phyloP scores from a whole-genome alignment of 345 rosid species.

The Reutealis trisperma region DNA sequence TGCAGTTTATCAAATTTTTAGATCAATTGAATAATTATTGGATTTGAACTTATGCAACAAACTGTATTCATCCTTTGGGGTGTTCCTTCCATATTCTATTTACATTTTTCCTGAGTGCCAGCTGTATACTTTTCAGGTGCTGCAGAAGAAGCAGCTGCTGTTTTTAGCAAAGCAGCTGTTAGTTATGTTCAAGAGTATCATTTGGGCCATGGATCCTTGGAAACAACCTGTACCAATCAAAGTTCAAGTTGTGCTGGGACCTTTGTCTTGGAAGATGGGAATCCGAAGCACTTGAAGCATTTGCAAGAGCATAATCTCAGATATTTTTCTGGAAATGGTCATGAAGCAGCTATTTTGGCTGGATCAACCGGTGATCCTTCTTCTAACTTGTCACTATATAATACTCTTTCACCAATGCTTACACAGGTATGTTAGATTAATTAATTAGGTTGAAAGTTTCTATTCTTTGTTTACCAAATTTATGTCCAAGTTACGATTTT shows the following conservation, averaged over 20 bases:
- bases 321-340: conserved; percentile 55
- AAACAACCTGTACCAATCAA: conserved; percentile 54
- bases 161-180: conserved; percentile 88
- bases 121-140: conserved; percentile 48
- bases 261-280: conserved; percentile 50
- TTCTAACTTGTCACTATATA: conserved; percentile 62
- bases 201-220: conserved; percentile 41
- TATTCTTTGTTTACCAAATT: background rate
- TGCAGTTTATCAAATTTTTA: background rate
- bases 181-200: conserved; percentile 78
- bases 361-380: conserved; percentile 56
- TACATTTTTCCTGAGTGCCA: background rate
- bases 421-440: conserved; percentile 51
- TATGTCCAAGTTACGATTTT: background rate
- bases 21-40: background rate
- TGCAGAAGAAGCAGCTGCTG: conserved; percentile 81
- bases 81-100: background rate
- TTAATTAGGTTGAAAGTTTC: background rate
- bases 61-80: background rate
- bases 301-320: conserved; percentile 62
- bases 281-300: conserved; percentile 65
- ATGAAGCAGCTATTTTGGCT: conserved; percentile 38
- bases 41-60: background rate
- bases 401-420: conserved; percentile 78
- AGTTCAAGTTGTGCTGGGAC: conserved; percentile 41